Base-by-base conservation (phyloP, 305 asterid genomes). In the Rubia tinctorum region DNA sequence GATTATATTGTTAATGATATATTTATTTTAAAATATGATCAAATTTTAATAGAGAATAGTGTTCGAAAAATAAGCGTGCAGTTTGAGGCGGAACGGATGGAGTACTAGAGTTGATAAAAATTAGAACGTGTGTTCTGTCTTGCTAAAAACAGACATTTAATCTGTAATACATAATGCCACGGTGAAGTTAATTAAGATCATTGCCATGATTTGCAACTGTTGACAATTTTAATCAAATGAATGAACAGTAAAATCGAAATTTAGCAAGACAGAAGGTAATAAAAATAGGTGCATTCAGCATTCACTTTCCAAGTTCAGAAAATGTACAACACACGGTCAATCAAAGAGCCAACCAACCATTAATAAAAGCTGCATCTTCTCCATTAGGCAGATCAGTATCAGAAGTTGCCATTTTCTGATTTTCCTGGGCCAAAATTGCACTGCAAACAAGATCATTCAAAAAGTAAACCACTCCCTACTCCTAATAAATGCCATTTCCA, bases 381-480 rank as follows among this genome's bases (percentile, higher is more conserved):
- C 34, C 34, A 30, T 62, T 11, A 2, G 59, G 17, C 59, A 53
- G 17, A 53, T 53, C 59, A 53, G 59, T 18, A 53, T 53, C 59
- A 53, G 59, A 53, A 53, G 59, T 53, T 53, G 59, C 59, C 59
- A 53, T 53, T 53, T 62, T 18, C 27, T 22, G 11, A 2, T 39
- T 27, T 30, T 6, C 9, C 18, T 2, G 30, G n/a, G 71, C 9
- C 13, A 73, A 44, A 61, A 12, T 62, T 30, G 7, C 71, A 44
- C 69, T 64, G 51, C 77, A 73, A 51, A 65, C 77, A 49, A 30
- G 62, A 63, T 40, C 76, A 63, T 63, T 63, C 59, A 62, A 73
- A 43, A 65, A 39, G 68, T 2, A n/a, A 44, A 22, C 25, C 20
- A 40, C 10, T 1, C 1, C 5, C 15, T n/a, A n/a, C n/a, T 17